Base-by-base conservation (phyloP, 2,329 filamentous ascomycete species). In the Pseudogymnoascus sp. region DNA sequence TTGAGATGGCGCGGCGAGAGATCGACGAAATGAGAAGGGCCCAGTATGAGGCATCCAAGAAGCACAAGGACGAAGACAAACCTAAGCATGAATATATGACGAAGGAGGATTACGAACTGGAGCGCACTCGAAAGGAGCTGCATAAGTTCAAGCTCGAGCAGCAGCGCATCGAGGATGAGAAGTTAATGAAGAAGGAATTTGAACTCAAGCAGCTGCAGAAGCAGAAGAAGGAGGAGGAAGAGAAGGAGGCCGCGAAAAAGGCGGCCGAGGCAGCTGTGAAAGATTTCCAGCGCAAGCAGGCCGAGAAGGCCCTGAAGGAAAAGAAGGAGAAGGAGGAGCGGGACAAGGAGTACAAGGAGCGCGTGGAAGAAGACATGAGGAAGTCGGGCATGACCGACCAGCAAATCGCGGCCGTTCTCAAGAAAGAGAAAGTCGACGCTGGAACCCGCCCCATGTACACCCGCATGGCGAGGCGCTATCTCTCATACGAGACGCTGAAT, bases 401-500 rank as follows among this genome's bases (percentile, higher is more conserved):
- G 66, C 79, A 81, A 64, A 86, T 87, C 66, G 74, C 78, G 42
- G 82, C 82, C 18, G 82, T 87, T 64, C 71, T 86, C 60, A 80
- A 82, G 67, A 83, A 83, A 68, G 78, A 84, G 68, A 81, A 80
- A 69, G 70, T 77, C 6, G 69, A 73, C 12, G 62, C 65, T 62
- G 66, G 59, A 62, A 66, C 73, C 13, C 76, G 80, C 3, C 80
- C 83, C 0, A 86, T 82, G 0, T 87, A 86, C 68, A 87, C 84
- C 12, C 79, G 84, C 65, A 87, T 87, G 83, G 76, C 83, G 1
- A 79, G 84, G 25, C 77, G 78, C 61, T 80, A 87, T 69, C 73
- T 87, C 21, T 86, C 84, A 0, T 77, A 87, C 60, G 84, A 87
- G 74, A 86, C 85, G 4, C 71, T 87, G 62, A 74, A 79, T 58